Evolutionary conservation across 2,329 filamentous ascomycete genomes (phyloP).

Genomic region (Clonostachys sp.): DNA sequence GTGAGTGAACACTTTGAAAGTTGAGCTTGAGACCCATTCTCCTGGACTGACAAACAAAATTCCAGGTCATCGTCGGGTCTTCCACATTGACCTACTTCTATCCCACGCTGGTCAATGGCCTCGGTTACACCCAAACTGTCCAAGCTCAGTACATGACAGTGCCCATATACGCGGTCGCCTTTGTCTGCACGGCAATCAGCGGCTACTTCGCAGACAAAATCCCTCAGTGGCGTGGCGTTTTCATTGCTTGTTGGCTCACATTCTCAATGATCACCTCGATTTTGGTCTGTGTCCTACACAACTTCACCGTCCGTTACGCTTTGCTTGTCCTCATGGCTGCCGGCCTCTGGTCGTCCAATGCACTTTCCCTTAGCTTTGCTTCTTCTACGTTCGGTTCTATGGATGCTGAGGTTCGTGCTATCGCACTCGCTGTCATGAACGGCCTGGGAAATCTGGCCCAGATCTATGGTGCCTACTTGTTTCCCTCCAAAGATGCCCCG

Average conservation of each 20-base stretch:
- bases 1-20: conserved; percentile 7
- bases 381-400: conserved; percentile 44
- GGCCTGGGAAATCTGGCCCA: conserved; percentile 48
- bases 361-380: conserved; percentile 42
- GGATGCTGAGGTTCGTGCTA: conserved; percentile 40
- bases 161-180: conserved; percentile 47
- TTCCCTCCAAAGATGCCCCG: conserved; percentile 38
- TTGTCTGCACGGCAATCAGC: conserved; percentile 39
- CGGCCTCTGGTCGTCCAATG: conserved; percentile 48
- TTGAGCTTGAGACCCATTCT: conserved; percentile 5
- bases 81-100: conserved; percentile 23
- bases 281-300: conserved; percentile 39
- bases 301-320: conserved; percentile 44
- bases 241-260: conserved; percentile 42
- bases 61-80: conserved; percentile 18
- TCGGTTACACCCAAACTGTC: conserved; percentile 16
- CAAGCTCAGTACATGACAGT: conserved; percentile 21
- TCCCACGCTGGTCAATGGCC: conserved; percentile 20
- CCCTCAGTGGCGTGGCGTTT: conserved; percentile 34
- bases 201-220: conserved; percentile 40
- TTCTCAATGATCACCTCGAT: conserved; percentile 28
- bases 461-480: conserved; percentile 50
- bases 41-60: conserved; percentile 14
- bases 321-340: conserved; percentile 50
- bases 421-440: conserved; percentile 44